Evolutionary conservation across 495 filamentous ascomycete species (phyloP).

Genomic region (Chaetomidium leptoderma): DNA sequence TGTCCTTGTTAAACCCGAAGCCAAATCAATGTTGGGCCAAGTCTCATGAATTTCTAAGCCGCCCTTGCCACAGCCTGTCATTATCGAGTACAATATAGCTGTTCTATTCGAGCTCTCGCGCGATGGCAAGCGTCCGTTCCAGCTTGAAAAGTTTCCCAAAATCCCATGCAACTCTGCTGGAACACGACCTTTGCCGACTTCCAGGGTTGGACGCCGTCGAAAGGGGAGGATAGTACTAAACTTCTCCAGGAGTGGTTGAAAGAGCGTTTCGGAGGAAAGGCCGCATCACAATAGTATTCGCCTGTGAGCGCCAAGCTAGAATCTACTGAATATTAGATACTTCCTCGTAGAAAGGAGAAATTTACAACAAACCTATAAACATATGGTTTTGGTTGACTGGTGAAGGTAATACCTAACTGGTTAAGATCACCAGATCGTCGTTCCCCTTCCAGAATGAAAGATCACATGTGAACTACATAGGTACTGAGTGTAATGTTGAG

Average conservation of each 20-base stretch:
- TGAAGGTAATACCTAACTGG: too few relatives aligned
- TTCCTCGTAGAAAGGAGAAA: too few relatives aligned
- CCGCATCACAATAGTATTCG: neutral
- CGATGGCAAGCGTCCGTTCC: neutral
- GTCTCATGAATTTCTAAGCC: too few relatives aligned
- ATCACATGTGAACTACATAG: too few relatives aligned
- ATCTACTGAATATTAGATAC: neutral
- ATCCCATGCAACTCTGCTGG: conserved; percentile 12
- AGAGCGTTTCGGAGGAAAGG: neutral
- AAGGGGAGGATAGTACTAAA: neutral
- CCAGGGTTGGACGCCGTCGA: conserved; percentile 1
- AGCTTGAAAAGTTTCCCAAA: neutral
- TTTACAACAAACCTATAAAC: too few relatives aligned
- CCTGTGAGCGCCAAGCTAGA: neutral
- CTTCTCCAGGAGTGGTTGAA: neutral
- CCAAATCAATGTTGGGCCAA: too few relatives aligned
- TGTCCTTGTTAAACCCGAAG: too few relatives aligned
- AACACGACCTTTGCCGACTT: neutral
- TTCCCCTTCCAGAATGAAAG: too few relatives aligned
- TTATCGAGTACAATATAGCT: conserved; percentile 6
- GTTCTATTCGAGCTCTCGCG: neutral
- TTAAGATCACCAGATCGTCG: too few relatives aligned
- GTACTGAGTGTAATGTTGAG: too few relatives aligned
- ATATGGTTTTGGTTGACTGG: too few relatives aligned
- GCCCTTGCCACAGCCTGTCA: conserved; percentile 2